Evolutionary conservation across 352 stramenopile genomes (phyloP).

Genomic region (Phytophthora europaea): DNA sequence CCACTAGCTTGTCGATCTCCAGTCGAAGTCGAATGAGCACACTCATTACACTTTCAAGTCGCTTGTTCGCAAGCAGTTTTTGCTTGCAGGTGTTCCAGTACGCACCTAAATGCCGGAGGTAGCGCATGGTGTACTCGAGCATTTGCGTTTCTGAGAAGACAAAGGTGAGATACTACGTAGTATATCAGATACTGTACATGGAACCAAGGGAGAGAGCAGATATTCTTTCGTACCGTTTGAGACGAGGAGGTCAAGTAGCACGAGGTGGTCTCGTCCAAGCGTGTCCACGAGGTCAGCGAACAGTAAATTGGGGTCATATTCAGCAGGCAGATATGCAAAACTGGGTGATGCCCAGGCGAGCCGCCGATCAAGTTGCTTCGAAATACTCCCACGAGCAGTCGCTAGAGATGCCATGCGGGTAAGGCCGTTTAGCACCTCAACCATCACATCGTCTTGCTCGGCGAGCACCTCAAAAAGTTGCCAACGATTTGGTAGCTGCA

Average conservation of each 20-base stretch:
- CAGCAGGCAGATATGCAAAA: constrained; percentile 19
- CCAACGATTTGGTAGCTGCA: constrained; percentile 36
- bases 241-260: constrained; percentile 75
- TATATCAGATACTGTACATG: constrained; percentile 10
- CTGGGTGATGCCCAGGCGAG: constrained; percentile 1
- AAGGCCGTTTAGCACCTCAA: constrained; percentile 66
- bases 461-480: constrained; percentile 61
- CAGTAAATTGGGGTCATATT: constrained; percentile 66
- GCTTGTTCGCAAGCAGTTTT: constrained; percentile 29
- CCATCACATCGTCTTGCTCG: constrained; percentile 79
- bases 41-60: constrained; percentile 53
- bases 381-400: neutral
- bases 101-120: constrained; percentile 48
- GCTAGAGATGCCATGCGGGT: constrained; percentile 32
- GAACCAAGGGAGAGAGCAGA: neutral
- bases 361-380: neutral
- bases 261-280: constrained; percentile 67
- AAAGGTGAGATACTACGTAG: no score
- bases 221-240: constrained; percentile 65
- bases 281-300: constrained; percentile 62
- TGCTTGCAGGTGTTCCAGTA: constrained; percentile 42
- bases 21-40: constrained; percentile 71
- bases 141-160: constrained; percentile 64
- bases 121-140: constrained; percentile 70
- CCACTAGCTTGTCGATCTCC: constrained; percentile 65